These are phyloP conservation scores for Citrus maxima DNA, from an alignment of 345 rosid genomes.

Conservation along the genomic window DNA sequence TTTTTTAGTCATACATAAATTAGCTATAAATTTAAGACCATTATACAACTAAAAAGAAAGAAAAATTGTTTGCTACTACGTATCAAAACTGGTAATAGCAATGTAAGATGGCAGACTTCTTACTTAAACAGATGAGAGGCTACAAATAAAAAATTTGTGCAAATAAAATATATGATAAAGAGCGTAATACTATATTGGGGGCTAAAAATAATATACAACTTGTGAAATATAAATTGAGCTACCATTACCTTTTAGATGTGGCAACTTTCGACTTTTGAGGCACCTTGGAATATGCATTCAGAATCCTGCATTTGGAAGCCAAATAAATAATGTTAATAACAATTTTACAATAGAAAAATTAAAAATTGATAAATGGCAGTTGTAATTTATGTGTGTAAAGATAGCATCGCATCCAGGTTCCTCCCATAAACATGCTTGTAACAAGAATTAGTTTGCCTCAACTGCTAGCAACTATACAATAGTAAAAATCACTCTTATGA, in stretches of 20 bases:
- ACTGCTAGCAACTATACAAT: background rate
- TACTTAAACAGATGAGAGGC: background rate
- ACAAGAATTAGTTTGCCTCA: background rate
- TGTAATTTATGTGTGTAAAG: no score
- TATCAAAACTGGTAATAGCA: background rate
- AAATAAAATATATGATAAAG: background rate
- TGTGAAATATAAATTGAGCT: background rate
- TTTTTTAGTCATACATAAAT: background rate
- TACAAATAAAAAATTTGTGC: background rate
- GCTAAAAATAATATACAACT: background rate
- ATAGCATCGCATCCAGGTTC: no score
- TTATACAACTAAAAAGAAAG: no score
- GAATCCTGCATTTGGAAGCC: no score
- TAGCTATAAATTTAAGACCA: background rate
- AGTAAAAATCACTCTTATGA: background rate
- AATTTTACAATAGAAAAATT: no score
- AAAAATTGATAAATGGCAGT: no score
- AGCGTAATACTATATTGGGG: background rate
- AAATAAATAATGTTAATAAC: no score
- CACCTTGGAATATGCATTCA: slow-evolving; percentile 81
- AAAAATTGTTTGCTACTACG: no score
- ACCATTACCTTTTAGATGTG: slow-evolving; percentile 61
- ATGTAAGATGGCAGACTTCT: background rate
- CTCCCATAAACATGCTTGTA: background rate
- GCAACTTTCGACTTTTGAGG: slow-evolving; percentile 71